Conservation (phyloP, 495 filamentous ascomycete species). For the Penicillium diatomitis region DNA sequence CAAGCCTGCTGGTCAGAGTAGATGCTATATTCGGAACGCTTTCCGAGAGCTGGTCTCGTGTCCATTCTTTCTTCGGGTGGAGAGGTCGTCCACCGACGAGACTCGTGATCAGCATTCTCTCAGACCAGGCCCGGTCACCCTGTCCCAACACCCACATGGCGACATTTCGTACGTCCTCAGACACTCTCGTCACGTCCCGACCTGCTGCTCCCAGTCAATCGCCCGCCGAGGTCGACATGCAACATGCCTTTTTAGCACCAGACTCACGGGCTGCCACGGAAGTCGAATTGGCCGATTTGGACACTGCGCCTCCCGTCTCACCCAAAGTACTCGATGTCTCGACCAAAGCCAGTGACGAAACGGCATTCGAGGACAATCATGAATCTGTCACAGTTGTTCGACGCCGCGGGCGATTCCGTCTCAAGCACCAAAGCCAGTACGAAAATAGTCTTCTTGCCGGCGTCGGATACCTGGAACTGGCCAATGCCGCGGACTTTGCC, state of each 20-base stretch:
- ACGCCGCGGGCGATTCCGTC: conserved; percentile 12
- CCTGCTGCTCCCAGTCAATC: too few relatives aligned
- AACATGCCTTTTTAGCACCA: too few relatives aligned
- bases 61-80: too few relatives aligned
- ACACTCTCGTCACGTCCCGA: conserved; percentile 9
- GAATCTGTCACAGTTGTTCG: conserved; percentile 15
- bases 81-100: neutral
- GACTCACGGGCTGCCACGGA: neutral
- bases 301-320: conserved; percentile 3
- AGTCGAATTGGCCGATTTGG: conserved; percentile 4
- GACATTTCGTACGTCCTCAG: conserved; percentile 6
- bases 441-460: conserved; percentile 39
- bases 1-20: too few relatives aligned
- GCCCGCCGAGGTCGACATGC: too few relatives aligned
- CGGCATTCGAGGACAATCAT: conserved; percentile 8
- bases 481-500: conserved; percentile 44
- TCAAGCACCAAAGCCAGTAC: conserved; percentile 26
- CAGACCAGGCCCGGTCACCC: neutral
- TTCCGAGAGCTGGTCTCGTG: too few relatives aligned
- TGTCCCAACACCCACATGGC: conserved; percentile 6
- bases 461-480: conserved; percentile 42
- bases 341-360: conserved; percentile 16
- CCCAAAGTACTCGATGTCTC: conserved; percentile 16
- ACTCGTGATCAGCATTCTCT: neutral
- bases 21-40: too few relatives aligned